Evolutionary conservation across 495 filamentous ascomycete species (phyloP), one percentile per base, ranked within the genome.

Genomic region (Penicillium lagena): DNA sequence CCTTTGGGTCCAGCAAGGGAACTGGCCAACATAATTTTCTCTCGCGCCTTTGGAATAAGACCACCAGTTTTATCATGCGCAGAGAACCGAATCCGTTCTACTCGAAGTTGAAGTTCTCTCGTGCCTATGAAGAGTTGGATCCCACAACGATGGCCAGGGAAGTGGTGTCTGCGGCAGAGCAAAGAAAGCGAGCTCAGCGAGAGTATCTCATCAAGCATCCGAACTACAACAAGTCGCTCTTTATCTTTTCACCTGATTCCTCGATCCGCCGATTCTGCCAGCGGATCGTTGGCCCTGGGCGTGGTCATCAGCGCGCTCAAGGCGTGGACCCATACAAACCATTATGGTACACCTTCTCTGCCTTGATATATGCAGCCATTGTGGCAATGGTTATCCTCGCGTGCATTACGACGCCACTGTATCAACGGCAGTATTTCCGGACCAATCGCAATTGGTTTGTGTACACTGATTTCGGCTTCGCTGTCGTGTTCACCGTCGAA

Each of bases 341-440:
- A 2, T 70, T 94, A 10, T 97, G 94, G 88, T 96, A 94, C 58
- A 67, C 78, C 6, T 96, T 99, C 60, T 96, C 94, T 1, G 86
- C 85, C 8, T 82, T 99, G 44, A 87, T 97, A 49, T 99, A 99
- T 56, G 82, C 83, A 7, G 85, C 89, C 28, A 96, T 99, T 45
- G 86, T 97, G 38, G 87, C 89, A 36, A 97, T 99, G 93, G 93
- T 99, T 12, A 57, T 97, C 29, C 78, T 99, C 37, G 93, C 93
- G 30, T 97, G 93, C 56, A 71, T 96, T 43, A 96, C 91, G 9
- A 99, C 93, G 4, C 93, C 93, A 1, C 70, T 97, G 12, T 97
- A 90, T 57, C 93, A 97, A 55, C 85, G 84, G 59, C 73, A 87
- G 45, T 89, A 96, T 59, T 91, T 90, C 52, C 77, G 74, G 42